Conservation (phyloP, 164 flowering plant species). For the Chimonanthus salicifolius region DNA sequence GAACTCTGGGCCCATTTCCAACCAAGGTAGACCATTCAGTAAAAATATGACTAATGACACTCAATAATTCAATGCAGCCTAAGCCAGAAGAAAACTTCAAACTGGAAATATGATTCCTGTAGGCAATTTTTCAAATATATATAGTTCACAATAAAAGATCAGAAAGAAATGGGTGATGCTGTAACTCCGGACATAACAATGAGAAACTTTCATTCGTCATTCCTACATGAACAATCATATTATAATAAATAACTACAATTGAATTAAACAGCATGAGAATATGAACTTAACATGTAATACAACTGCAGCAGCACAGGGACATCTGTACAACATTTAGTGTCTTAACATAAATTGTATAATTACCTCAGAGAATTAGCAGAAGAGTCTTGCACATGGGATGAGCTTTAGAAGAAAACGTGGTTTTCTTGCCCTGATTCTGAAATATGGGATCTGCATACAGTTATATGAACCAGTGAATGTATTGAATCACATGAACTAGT, state of each 20-base stretch:
- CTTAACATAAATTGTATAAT: conserved; percentile 2
- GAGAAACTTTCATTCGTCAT: conserved; percentile 5
- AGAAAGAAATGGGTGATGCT: not conserved
- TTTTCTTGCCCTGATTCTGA: conserved; percentile 20
- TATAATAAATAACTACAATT: conserved; percentile 4
- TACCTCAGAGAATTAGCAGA: conserved; percentile 29
- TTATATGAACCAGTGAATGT: not conserved
- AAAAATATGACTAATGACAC: not conserved
- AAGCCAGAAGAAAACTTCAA: conserved; percentile 1
- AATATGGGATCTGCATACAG: conserved; percentile 28
- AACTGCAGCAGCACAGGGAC: conserved; percentile 1
- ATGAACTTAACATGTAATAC: conserved; percentile 12
- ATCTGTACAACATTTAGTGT: not conserved
- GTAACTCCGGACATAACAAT: not conserved
- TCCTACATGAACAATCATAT: conserved; percentile 4
- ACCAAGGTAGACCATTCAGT: not conserved
- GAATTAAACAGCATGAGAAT: conserved; percentile 25
- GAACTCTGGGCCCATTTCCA: not conserved
- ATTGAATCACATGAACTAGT: not conserved
- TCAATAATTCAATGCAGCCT: not conserved
- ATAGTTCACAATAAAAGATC: not conserved
- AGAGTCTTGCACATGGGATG: conserved; percentile 26
- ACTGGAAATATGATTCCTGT: not conserved
- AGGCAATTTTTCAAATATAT: not conserved
- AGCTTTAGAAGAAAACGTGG: conserved; percentile 28